Evolutionary conservation across 257 asterid species (phyloP).

Genomic region (Nicotiana otophora): DNA sequence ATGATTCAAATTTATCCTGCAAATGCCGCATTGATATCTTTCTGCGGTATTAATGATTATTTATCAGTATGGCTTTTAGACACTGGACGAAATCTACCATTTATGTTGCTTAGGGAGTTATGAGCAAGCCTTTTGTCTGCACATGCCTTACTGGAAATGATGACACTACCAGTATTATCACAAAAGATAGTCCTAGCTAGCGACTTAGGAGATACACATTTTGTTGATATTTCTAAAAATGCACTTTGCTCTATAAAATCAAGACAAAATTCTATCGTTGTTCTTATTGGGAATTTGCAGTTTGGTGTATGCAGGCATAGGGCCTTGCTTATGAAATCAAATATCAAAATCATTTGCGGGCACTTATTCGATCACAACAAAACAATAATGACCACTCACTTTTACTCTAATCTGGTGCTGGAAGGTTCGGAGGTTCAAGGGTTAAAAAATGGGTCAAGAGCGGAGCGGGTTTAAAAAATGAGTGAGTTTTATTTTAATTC

Average conservation of each 20-base stretch:
- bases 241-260: conserved; percentile 57
- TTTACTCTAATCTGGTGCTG: conserved; percentile 2
- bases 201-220: conserved; percentile 35
- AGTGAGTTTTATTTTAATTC: no score
- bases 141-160: conserved; percentile 61
- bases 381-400: no score
- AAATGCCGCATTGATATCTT: conserved; percentile 60
- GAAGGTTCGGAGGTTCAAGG: neutral
- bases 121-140: conserved; percentile 80
- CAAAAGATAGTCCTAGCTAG: conserved; percentile 23
- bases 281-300: conserved; percentile 81
- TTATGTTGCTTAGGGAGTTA: conserved; percentile 51
- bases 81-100: conserved; percentile 87
- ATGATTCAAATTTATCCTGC: conserved; percentile 44
- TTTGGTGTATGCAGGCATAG: conserved; percentile 95
- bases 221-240: conserved; percentile 59
- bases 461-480: no score
- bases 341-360: no score
- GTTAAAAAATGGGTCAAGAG: conserved; percentile 17
- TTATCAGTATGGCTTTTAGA: conserved; percentile 89
- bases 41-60: conserved; percentile 58
- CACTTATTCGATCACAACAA: no score
- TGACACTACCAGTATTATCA: conserved; percentile 12
- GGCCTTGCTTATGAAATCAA: conserved; percentile 66
- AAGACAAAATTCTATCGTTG: conserved; percentile 48